Conservation (phyloP, 1,284 basidiomycete genomes). For the Leccinum proximum region DNA sequence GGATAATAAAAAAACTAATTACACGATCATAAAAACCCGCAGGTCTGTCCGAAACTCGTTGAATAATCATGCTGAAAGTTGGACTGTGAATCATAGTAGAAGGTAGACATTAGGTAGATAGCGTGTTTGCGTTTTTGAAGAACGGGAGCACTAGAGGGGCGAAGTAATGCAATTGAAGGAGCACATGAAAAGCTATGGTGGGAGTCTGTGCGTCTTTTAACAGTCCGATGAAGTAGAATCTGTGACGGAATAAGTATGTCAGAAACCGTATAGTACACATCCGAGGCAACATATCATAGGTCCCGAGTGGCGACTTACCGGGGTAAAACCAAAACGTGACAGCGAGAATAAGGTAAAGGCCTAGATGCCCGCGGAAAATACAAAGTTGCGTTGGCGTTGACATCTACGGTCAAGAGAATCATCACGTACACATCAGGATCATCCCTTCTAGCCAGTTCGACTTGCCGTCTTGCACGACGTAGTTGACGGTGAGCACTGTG, state of each 20-base stretch:
- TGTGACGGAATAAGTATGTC: conserved; percentile 9
- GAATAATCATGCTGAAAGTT: neutral
- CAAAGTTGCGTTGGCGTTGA: neutral
- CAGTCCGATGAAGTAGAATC: conserved; percentile 6
- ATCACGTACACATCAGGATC: conserved; percentile 58
- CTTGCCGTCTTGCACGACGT: conserved; percentile 78
- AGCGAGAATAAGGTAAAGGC: conserved; percentile 37
- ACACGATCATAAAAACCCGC: neutral
- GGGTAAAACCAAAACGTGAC: conserved; percentile 41
- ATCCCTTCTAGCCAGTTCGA: conserved; percentile 83
- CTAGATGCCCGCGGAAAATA: conserved; percentile 20
- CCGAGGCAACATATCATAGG: neutral
- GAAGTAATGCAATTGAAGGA: neutral
- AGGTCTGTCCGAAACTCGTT: neutral
- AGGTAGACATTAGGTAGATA: neutral
- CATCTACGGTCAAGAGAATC: neutral
- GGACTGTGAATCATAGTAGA: neutral
- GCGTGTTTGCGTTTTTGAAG: neutral
- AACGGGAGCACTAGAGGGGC: neutral
- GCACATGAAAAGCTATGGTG: neutral
- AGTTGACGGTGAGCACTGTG: conserved; percentile 71
- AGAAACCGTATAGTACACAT: conserved; percentile 2
- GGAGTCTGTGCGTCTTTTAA: neutral
- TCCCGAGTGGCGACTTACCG: conserved; percentile 38
- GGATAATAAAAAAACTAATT: neutral